These are phyloP conservation scores for Lolium rigidum DNA, from an alignment of 176 grass and related monocot genomes.

Conservation along the genomic window DNA sequence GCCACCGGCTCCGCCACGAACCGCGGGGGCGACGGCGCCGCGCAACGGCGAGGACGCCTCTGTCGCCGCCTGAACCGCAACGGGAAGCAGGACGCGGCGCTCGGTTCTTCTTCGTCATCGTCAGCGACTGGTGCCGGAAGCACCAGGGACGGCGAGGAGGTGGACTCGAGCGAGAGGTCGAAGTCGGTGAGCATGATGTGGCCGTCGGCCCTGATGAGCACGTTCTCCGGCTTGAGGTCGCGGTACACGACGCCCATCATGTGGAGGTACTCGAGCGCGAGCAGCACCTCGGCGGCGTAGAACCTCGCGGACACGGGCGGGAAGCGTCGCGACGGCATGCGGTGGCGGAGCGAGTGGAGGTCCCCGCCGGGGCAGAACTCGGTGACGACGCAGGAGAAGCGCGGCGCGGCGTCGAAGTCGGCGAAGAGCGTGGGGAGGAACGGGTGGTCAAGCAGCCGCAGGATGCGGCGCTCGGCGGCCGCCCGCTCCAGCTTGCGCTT, in stretches of 20 bases:
- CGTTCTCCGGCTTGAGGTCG: conserved; percentile 98
- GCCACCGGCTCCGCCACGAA: conserved; percentile 85
- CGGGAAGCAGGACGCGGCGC: conserved; percentile 59
- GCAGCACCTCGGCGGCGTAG: conserved; percentile 90
- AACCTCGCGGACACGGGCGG: conserved; percentile 60
- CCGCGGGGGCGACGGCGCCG: neutral
- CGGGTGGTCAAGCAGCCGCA: conserved; percentile 75
- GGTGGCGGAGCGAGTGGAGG: conserved; percentile 86
- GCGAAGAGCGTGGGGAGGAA: conserved; percentile 87
- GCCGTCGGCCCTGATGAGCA: conserved; percentile 80
- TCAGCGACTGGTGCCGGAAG: neutral
- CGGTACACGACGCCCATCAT: conserved; percentile 95
- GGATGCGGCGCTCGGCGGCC: conserved; percentile 70
- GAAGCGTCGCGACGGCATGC: conserved; percentile 71
- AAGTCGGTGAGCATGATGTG: conserved; percentile 99
- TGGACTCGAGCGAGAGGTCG: conserved; percentile 84
- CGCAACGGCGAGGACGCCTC: neutral
- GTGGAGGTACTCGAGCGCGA: conserved; percentile 93
- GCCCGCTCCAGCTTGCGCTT: conserved; percentile 84
- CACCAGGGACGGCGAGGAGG: conserved; percentile 62
- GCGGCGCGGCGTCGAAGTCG: conserved; percentile 74
- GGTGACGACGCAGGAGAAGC: conserved; percentile 82
- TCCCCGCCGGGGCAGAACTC: conserved; percentile 94
- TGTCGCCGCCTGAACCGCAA: conserved; percentile 13
- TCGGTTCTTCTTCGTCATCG: too few relatives aligned